A percentile compares a stretch with the other conserved stretches of the same genome.
These are phyloP conservation scores for Ascochyta viciae-villosae DNA, from an alignment of 2,329 filamentous ascomycete species.

Conservation along the genomic window DNA sequence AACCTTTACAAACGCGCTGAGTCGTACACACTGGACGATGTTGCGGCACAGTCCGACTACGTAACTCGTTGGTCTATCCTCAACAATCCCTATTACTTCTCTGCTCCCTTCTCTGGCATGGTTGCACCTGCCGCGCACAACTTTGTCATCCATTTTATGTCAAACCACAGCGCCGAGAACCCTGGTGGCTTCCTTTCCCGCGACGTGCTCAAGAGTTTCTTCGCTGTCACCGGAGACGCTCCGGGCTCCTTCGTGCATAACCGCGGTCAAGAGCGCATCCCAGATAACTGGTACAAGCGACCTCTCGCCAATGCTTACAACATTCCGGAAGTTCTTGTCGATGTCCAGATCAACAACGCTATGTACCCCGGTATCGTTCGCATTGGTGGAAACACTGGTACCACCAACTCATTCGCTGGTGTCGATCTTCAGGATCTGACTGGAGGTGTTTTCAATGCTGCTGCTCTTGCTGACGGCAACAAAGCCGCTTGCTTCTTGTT, in stretches of 20 bases:
- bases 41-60: constrained; percentile 23
- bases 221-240: constrained; percentile 24
- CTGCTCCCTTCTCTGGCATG: constrained; percentile 24
- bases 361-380: constrained; percentile 26
- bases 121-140: constrained; percentile 26
- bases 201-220: constrained; percentile 28
- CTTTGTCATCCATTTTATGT: constrained; percentile 29
- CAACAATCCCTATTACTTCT: constrained; percentile 29
- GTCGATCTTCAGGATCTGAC: constrained; percentile 27
- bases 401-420: constrained; percentile 26
- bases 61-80: constrained; percentile 25
- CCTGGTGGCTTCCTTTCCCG: constrained; percentile 28
- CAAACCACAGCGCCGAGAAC: constrained; percentile 30
- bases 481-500: constrained; percentile 28
- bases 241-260: constrained; percentile 28
- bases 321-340: constrained; percentile 11
- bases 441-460: constrained; percentile 25
- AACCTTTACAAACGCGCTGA: constrained; percentile 18
- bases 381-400: constrained; percentile 30
- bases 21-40: constrained; percentile 23
- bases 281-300: constrained; percentile 30
- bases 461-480: constrained; percentile 24
- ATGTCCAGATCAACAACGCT: constrained; percentile 24
- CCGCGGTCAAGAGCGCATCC: constrained; percentile 28
- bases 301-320: constrained; percentile 13